Conservation (phyloP, 441 rosid species). For the Jatropha multifida region DNA sequence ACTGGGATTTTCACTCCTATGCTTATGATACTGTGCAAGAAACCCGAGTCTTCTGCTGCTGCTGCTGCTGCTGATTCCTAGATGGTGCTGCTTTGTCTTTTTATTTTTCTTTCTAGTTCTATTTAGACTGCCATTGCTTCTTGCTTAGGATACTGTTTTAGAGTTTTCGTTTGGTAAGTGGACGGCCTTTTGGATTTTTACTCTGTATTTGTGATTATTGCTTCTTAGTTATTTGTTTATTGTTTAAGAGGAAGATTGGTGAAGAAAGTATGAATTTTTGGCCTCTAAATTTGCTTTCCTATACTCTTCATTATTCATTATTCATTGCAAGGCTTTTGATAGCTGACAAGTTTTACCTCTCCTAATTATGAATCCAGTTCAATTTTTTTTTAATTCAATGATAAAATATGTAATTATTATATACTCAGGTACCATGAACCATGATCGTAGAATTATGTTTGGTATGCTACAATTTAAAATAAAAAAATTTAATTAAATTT, state of each 20-base stretch:
- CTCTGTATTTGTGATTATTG: background rate
- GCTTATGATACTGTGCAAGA: conserved; percentile 88
- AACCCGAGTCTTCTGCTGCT: conserved; percentile 38
- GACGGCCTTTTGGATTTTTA: background rate
- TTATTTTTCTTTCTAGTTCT: background rate
- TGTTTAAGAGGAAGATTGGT: background rate
- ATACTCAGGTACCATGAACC: background rate
- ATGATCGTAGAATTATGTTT: no score
- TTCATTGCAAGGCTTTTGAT: background rate
- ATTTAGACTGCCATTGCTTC: background rate
- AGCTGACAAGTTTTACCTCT: no score
- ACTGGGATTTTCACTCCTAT: conserved; percentile 79
- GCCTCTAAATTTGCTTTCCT: background rate
- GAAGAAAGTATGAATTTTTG: background rate
- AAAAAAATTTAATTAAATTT: no score
- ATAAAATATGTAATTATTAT: background rate
- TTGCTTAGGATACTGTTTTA: background rate
- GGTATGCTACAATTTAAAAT: no score
- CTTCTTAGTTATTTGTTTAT: background rate
- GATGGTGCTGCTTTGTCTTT: background rate
- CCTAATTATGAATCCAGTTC: no score
- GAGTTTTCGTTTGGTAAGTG: background rate
- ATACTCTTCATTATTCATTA: no score
- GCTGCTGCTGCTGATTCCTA: background rate
- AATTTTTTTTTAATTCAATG: no score